Conservation (phyloP, 2,329 filamentous ascomycete genomes). For the Torrubiella hemipterigena region DNA sequence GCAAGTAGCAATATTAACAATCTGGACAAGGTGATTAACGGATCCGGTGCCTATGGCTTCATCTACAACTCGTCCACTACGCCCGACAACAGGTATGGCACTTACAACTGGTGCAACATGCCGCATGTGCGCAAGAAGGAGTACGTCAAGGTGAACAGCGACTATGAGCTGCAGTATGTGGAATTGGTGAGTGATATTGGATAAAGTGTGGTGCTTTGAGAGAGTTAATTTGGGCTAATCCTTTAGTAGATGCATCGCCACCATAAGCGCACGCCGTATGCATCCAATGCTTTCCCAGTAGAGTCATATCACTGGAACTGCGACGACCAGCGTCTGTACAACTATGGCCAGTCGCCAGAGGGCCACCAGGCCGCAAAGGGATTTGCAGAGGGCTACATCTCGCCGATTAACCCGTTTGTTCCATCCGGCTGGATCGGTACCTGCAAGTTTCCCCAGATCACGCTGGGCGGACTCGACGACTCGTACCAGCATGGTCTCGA, state of each 20-base stretch:
- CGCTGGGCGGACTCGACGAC: slow-evolving; percentile 57
- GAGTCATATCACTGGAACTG: slow-evolving; percentile 67
- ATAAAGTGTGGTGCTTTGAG: slow-evolving; percentile 1
- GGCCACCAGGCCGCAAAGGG: slow-evolving; percentile 37
- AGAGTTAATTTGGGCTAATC: slow-evolving; percentile 2
- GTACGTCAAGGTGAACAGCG: slow-evolving; percentile 41
- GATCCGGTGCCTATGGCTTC: slow-evolving; percentile 58
- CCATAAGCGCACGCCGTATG: slow-evolving; percentile 75
- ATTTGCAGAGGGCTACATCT: slow-evolving; percentile 55
- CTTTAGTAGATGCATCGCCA: slow-evolving; percentile 59
- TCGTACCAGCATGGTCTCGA: slow-evolving; percentile 67
- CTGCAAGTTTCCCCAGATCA: slow-evolving; percentile 77
- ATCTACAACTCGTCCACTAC: slow-evolving; percentile 56
- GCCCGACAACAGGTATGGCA: slow-evolving; percentile 43
- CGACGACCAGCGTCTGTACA: slow-evolving; percentile 56
- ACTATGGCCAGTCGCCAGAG: slow-evolving; percentile 48
- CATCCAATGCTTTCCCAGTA: slow-evolving; percentile 61
- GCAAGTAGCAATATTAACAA: slow-evolving; percentile 46
- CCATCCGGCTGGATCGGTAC: slow-evolving; percentile 57
- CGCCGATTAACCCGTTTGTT: slow-evolving; percentile 52
- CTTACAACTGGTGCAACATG: slow-evolving; percentile 82
- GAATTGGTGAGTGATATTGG: slow-evolving; percentile 46
- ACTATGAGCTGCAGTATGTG: slow-evolving; percentile 61
- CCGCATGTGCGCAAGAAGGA: slow-evolving; percentile 61
- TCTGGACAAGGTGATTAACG: slow-evolving; percentile 42